These are phyloP conservation scores for Tetradesmus obliquus DNA, from an alignment of 139 green algal genomes.

Conservation along the genomic window DNA sequence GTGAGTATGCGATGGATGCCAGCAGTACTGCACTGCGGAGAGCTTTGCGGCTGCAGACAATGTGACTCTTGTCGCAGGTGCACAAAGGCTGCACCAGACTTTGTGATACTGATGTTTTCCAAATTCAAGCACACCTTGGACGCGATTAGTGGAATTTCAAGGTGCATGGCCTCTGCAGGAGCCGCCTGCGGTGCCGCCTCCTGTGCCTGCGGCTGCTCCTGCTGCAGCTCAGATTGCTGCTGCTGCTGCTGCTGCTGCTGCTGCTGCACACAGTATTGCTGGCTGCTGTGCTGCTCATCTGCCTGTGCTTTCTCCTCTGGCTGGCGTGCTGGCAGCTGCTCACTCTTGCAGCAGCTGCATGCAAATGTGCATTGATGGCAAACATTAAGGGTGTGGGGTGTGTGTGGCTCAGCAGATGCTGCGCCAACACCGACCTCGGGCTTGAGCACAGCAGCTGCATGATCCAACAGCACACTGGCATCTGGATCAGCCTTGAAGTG, in stretches of 20 bases:
- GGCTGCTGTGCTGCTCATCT: background rate
- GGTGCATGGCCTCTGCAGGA: background rate
- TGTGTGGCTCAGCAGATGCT: background rate
- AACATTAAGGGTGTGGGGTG: background rate
- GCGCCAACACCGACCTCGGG: background rate
- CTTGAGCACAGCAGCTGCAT: background rate
- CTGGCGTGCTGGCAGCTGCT: background rate
- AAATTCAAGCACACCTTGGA: no score
- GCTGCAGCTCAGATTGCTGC: background rate
- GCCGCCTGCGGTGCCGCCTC: background rate
- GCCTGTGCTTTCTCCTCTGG: background rate
- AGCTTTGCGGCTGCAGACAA: no score
- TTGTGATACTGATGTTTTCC: no score
- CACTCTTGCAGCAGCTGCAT: background rate
- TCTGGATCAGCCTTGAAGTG: background rate
- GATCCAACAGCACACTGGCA: background rate
- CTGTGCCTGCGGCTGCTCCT: background rate
- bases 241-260: no score
- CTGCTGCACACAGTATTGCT: no score
- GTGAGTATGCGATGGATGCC: background rate
- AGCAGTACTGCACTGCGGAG: no score
- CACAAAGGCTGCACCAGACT: no score
- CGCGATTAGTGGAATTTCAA: no score
- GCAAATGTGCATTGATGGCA: background rate
- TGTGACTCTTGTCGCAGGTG: no score